Evolutionary conservation across 2,329 filamentous ascomycete genomes (phyloP).

Genomic region (Fusarium nanum): DNA sequence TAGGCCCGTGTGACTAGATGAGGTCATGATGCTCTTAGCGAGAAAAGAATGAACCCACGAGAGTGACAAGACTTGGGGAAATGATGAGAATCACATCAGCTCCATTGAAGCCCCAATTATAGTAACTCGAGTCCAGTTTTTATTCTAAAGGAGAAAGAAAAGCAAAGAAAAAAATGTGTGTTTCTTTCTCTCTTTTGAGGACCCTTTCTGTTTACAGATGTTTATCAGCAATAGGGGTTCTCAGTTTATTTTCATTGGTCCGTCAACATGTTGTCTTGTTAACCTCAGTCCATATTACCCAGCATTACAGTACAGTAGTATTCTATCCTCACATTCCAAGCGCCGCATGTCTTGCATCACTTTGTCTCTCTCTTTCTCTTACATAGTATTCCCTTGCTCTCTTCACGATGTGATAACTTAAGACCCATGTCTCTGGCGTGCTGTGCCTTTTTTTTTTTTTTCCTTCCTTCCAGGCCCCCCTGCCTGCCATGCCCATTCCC

Average conservation of each 20-base stretch:
- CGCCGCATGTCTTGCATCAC: constrained; percentile 43
- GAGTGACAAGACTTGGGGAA: constrained; percentile 10
- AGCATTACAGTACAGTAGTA: not conserved
- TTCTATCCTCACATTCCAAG: constrained; percentile 9
- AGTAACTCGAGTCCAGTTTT: constrained; percentile 6
- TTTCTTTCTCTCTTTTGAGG: not conserved
- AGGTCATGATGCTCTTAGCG: constrained; percentile 38
- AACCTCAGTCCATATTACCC: not conserved
- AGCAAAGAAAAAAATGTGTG: not conserved
- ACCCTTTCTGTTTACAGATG: not conserved
- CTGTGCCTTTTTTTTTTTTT: constrained; percentile 28
- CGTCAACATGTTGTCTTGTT: not conserved
- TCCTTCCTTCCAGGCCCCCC: constrained; percentile 23
- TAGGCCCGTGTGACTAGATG: constrained; percentile 24
- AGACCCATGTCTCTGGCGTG: constrained; percentile 42
- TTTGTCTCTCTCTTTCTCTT: constrained; percentile 15
- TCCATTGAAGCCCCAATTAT: constrained; percentile 12
- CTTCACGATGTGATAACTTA: constrained; percentile 3
- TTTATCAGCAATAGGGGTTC: not conserved
- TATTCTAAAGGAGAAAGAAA: not conserved
- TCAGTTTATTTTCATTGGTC: not conserved
- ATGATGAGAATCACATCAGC: constrained; percentile 31
- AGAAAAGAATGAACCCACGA: constrained; percentile 15
- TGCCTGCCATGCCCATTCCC: constrained; percentile 36
- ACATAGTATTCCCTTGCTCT: not conserved